These are phyloP conservation scores for Aplosporella prunicola DNA, from an alignment of 2,329 filamentous ascomycete genomes.

Conservation along the genomic window DNA sequence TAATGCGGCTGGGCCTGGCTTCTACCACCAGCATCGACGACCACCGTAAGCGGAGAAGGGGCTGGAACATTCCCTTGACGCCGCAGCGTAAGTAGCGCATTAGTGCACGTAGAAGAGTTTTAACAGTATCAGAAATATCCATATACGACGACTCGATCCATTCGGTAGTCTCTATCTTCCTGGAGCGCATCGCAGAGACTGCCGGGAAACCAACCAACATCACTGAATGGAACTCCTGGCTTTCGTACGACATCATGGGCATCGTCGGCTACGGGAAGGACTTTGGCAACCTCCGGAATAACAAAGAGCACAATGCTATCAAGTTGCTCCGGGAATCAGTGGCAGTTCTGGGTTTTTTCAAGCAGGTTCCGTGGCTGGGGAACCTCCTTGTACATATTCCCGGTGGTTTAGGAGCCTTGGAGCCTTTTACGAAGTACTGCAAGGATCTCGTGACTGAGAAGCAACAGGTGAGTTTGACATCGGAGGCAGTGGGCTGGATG, in stretches of 20 bases:
- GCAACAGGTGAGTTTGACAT: conserved; percentile 1
- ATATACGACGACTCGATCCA: conserved; percentile 1
- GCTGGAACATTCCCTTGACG: neutral
- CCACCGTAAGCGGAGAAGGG: neutral
- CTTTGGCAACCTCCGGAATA: conserved; percentile 20
- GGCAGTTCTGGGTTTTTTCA: neutral
- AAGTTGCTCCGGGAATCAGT: neutral
- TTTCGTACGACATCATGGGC: conserved; percentile 45
- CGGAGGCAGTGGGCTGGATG: too few relatives aligned
- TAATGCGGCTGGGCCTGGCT: neutral
- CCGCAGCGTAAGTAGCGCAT: neutral
- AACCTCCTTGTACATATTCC: neutral
- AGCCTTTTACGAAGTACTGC: conserved; percentile 4
- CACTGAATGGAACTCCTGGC: conserved; percentile 21
- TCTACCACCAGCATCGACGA: neutral
- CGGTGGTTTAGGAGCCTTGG: conserved; percentile 10
- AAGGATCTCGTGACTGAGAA: conserved; percentile 2
- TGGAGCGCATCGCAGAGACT: neutral
- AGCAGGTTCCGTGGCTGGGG: conserved; percentile 2
- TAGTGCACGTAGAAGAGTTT: too few relatives aligned
- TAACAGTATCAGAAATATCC: neutral
- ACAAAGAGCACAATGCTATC: neutral
- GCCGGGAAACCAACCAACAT: neutral
- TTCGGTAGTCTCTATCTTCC: neutral
- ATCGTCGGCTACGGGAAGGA: conserved; percentile 38